phyloP scores from a whole-genome alignment of 2,329 filamentous ascomycete species.

The Aaosphaeria arxii region DNA sequence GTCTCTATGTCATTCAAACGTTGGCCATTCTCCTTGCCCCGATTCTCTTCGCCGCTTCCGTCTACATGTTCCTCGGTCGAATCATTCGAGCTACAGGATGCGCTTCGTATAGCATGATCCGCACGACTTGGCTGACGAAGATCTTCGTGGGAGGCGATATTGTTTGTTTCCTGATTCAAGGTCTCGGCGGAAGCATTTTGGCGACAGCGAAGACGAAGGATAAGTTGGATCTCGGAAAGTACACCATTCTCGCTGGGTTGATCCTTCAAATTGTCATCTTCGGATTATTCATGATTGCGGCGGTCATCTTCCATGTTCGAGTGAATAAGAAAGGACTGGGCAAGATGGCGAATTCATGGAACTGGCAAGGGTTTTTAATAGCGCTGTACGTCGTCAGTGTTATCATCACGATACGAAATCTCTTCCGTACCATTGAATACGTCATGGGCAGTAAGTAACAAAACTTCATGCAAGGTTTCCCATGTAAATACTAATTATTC shows the following conservation, averaged over 20 bases:
- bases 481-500: background rate
- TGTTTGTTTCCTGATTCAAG: conserved; percentile 49
- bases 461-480: background rate
- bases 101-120: conserved; percentile 37
- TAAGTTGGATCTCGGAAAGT: conserved; percentile 34
- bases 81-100: conserved; percentile 36
- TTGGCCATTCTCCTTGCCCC: conserved; percentile 39
- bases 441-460: conserved; percentile 5
- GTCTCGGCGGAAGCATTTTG: conserved; percentile 41
- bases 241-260: conserved; percentile 52
- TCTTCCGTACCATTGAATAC: conserved; percentile 49
- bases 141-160: conserved; percentile 54
- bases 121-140: conserved; percentile 45
- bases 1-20: conserved; percentile 36
- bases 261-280: conserved; percentile 56
- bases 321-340: background rate
- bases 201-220: conserved; percentile 8
- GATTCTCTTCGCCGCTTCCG: conserved; percentile 40
- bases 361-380: conserved; percentile 29
- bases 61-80: conserved; percentile 43
- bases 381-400: conserved; percentile 35
- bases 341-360: conserved; percentile 2
- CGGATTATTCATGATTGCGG: conserved; percentile 51
- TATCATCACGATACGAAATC: conserved; percentile 44
- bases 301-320: conserved; percentile 44